Evolutionary conservation across 345 rosid species (phyloP).

Genomic region (Linum tenue): DNA sequence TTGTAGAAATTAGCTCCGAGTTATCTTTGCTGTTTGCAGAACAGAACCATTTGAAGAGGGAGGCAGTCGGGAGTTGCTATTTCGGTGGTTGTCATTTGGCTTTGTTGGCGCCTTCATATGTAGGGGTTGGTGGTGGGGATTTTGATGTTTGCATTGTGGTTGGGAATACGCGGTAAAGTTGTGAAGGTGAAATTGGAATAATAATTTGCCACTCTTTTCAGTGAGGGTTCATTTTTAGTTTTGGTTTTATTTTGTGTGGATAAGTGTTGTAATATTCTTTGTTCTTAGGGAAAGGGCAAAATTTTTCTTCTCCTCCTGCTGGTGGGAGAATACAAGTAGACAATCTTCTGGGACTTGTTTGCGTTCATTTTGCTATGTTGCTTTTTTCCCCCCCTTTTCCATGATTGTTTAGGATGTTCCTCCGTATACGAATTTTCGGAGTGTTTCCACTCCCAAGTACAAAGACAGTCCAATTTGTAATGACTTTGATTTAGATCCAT

Average conservation of each 20-base stretch:
- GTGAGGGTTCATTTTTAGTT: background rate
- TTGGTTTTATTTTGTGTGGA: constrained; percentile 16
- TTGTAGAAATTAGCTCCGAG: constrained; percentile 1
- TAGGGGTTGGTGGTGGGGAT: background rate
- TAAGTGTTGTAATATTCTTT: constrained; percentile 37
- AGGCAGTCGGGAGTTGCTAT: background rate
- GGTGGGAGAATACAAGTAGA: background rate
- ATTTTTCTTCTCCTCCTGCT: constrained; percentile 10
- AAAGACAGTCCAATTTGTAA: background rate
- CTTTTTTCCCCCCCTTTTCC: too few species aligned
- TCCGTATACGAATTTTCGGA: constrained; percentile 18
- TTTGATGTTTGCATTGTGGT: background rate
- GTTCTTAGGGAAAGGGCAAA: constrained; percentile 21
- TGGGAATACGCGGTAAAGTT: background rate
- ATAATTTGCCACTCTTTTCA: background rate
- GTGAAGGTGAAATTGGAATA: background rate
- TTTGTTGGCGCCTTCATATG: too few species aligned
- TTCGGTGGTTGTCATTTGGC: background rate
- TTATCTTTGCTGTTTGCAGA: background rate
- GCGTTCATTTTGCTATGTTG: background rate
- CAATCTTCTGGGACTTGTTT: constrained; percentile 30
- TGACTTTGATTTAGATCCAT: background rate
- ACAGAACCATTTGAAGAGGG: background rate
- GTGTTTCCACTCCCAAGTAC: constrained; percentile 1
- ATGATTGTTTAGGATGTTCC: background rate